Evolutionary conservation across 352 stramenopile species (phyloP).

Genomic region (Globisporangium okanoganense): DNA sequence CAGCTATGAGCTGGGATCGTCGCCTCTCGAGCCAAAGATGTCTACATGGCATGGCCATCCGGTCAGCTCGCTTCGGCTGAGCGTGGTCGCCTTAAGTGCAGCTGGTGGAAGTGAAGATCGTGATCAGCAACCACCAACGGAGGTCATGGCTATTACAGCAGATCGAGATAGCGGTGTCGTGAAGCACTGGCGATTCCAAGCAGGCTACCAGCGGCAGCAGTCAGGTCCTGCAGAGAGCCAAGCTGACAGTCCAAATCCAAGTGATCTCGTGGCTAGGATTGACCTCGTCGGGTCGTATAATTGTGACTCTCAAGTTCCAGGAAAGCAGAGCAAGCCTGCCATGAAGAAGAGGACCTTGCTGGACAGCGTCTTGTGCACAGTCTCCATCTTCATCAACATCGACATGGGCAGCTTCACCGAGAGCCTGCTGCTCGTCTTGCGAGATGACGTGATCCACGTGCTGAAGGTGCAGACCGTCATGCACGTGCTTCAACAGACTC

Average conservation of each 20-base stretch:
- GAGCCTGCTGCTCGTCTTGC: slow-evolving; percentile 47
- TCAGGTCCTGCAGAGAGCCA: neutral
- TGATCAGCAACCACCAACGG: neutral
- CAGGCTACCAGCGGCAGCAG: neutral
- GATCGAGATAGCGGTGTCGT: slow-evolving; percentile 27
- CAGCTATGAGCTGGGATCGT: neutral
- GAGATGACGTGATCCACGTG: slow-evolving; percentile 56
- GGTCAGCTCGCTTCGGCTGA: neutral
- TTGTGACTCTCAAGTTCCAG: neutral
- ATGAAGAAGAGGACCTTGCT: slow-evolving; percentile 14
- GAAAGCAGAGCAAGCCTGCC: slow-evolving; percentile 10
- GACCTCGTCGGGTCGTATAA: slow-evolving; percentile 28
- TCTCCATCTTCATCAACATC: slow-evolving; percentile 39
- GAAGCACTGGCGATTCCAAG: slow-evolving; percentile 37
- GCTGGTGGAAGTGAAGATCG: slow-evolving; percentile 7
- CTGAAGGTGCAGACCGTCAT: slow-evolving; percentile 58
- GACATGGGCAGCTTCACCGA: slow-evolving; percentile 49
- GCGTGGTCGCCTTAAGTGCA: neutral
- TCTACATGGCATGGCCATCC: slow-evolving; percentile 5
- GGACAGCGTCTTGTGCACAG: slow-evolving; percentile 16
- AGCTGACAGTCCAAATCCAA: neutral
- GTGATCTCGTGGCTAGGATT: slow-evolving; percentile 17
- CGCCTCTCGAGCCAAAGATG: slow-evolving; percentile 13
- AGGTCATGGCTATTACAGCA: slow-evolving; percentile 29
- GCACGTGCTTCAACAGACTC: slow-evolving; percentile 20